These are phyloP conservation scores for Monosporascus sp. DNA, from an alignment of 2,329 filamentous ascomycete species.

Conservation along the genomic window DNA sequence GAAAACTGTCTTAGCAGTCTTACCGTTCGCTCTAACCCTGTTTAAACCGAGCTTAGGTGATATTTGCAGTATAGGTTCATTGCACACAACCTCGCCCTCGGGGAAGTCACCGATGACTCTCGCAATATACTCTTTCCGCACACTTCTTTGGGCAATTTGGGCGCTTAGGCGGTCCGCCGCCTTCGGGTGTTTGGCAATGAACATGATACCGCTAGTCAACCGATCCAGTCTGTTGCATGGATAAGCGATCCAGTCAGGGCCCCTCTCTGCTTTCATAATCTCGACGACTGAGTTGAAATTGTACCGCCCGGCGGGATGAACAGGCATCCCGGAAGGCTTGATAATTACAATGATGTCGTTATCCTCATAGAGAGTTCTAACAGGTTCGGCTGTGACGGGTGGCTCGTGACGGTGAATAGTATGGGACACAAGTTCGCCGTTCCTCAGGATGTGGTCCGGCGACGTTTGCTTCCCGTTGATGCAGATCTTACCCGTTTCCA, in stretches of 20 bases:
- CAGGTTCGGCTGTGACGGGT: conserved; percentile 74
- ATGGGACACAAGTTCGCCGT: conserved; percentile 88
- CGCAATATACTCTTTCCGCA: conserved; percentile 93
- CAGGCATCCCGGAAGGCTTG: conserved; percentile 91
- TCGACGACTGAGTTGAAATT: conserved; percentile 93
- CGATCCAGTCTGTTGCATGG: conserved; percentile 93
- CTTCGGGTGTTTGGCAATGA: conserved; percentile 80
- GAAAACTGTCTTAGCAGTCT: conserved; percentile 85
- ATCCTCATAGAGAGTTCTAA: conserved; percentile 84
- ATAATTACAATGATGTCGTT: conserved; percentile 93
- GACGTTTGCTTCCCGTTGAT: conserved; percentile 71
- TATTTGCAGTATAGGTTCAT: conserved; percentile 89
- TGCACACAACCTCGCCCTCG: conserved; percentile 83
- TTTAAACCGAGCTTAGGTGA: conserved; percentile 94
- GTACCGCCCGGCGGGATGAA: conserved; percentile 92
- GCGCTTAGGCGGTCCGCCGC: conserved; percentile 72
- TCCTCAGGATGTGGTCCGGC: conserved; percentile 68
- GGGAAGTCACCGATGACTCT: conserved; percentile 89
- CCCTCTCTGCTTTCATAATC: conserved; percentile 78
- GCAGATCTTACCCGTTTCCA: conserved; percentile 71
- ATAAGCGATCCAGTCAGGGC: conserved; percentile 48
- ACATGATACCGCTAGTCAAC: conserved; percentile 96
- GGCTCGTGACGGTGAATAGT: conserved; percentile 95
- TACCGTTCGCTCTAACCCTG: conserved; percentile 87
- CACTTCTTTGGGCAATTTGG: conserved; percentile 73